phyloP scores from a whole-genome alignment of 257 asterid genomes.

The Mentha longifolia region DNA sequence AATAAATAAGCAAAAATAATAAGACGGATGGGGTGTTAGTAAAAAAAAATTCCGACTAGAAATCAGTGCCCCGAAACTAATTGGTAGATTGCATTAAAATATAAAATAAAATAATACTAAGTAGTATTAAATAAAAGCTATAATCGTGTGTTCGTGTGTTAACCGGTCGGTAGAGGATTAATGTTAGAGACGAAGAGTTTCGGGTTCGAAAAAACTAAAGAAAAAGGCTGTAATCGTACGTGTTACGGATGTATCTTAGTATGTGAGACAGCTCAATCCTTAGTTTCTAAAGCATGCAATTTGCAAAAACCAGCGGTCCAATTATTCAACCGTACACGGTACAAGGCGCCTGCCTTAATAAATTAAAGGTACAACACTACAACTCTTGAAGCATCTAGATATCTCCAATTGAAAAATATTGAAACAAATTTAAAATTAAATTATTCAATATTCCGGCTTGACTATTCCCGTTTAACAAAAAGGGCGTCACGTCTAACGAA shows the following conservation, averaged over 20 bases:
- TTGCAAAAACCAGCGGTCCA: slow-evolving; percentile 11
- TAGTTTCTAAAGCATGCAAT: slow-evolving; percentile 27
- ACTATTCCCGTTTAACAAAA: background rate
- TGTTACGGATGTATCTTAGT: too few relatives aligned
- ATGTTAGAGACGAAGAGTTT: too few relatives aligned
- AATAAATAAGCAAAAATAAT: too few relatives aligned
- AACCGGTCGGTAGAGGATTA: too few relatives aligned
- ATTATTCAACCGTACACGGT: slow-evolving; percentile 21
- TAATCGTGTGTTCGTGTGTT: too few relatives aligned
- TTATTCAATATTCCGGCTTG: slow-evolving; percentile 15
- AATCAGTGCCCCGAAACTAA: too few relatives aligned
- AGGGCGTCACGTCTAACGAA: slow-evolving; percentile 19
- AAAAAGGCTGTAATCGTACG: background rate
- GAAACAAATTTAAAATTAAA: background rate
- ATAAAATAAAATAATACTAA: too few relatives aligned
- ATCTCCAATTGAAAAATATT: background rate
- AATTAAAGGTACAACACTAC: slow-evolving; percentile 27
- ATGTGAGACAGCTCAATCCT: slow-evolving; percentile 35
- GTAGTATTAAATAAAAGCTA: too few relatives aligned
- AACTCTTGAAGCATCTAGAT: slow-evolving; percentile 29
- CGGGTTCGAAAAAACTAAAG: too few relatives aligned
- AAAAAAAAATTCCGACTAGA: too few relatives aligned
- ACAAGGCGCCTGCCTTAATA: background rate
- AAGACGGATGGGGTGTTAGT: too few relatives aligned
- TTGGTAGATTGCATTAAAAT: too few relatives aligned